Conservation (phyloP, 129 eudicot species). For the Gnaphalium uliginosum region DNA sequence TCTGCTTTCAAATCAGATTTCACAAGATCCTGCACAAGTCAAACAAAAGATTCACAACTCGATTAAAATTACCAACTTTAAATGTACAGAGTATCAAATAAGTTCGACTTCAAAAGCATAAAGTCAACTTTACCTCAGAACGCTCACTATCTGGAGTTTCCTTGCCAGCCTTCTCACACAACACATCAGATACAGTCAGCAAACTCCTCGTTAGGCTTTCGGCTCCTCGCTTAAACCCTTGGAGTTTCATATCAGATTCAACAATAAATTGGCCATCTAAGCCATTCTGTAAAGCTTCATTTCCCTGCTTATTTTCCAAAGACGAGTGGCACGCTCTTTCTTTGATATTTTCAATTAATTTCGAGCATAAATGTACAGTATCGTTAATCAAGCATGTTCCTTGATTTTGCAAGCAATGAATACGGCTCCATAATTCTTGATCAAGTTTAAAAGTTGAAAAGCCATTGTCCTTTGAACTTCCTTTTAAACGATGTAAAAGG, state of each 20-base stretch:
- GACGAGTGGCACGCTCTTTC: conserved; percentile 28
- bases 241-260: conserved; percentile 84
- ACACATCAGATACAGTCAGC: conserved; percentile 50
- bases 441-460: conserved; percentile 63
- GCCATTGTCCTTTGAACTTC: conserved; percentile 49
- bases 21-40: conserved; percentile 45
- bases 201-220: conserved; percentile 59
- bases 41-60: conserved; percentile 18
- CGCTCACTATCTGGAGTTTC: conserved; percentile 31
- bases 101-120: conserved; percentile 21
- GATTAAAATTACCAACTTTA: background rate
- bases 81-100: background rate
- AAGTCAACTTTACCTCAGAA: conserved; percentile 50
- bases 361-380: conserved; percentile 56
- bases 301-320: conserved; percentile 29
- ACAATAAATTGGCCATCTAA: conserved; percentile 60
- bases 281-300: conserved; percentile 37
- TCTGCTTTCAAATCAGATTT: conserved; percentile 82
- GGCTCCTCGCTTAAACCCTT: conserved; percentile 67
- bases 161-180: conserved; percentile 48
- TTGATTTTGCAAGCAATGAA: conserved; percentile 67
- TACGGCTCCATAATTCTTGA: conserved; percentile 62
- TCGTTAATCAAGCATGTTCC: conserved; percentile 60
- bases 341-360: conserved; percentile 57
- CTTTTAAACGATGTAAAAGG: conserved; percentile 71